These are phyloP conservation scores for Plenodomus lindquistii DNA, from an alignment of 2,329 filamentous ascomycete species.

Conservation along the genomic window DNA sequence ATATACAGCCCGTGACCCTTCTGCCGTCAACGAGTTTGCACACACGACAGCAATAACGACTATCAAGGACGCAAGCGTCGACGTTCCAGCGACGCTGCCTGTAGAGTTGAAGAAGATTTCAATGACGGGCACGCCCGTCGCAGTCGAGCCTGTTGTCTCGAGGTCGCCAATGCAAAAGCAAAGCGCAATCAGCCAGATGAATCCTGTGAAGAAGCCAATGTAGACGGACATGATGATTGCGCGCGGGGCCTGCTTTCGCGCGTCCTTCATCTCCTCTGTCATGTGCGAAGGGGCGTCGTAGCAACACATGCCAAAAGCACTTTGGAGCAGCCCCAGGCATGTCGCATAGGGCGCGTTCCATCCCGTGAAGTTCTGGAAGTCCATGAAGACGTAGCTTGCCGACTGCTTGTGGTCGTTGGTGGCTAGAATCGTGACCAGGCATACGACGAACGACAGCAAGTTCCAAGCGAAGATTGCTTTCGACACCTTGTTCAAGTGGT, in stretches of 20 bases:
- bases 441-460: slow-evolving; percentile 56
- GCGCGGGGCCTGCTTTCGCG: slow-evolving; percentile 54
- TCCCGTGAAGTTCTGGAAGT: slow-evolving; percentile 60
- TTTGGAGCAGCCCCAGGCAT: slow-evolving; percentile 59
- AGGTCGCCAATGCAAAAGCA: slow-evolving; percentile 51
- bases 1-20: slow-evolving; percentile 53
- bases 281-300: slow-evolving; percentile 56
- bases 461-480: slow-evolving; percentile 58
- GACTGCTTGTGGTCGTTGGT: slow-evolving; percentile 59
- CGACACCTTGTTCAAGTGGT: slow-evolving; percentile 57
- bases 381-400: slow-evolving; percentile 58
- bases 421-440: slow-evolving; percentile 57
- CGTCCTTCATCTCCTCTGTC: slow-evolving; percentile 60
- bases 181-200: slow-evolving; percentile 46
- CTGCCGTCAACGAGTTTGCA: slow-evolving; percentile 53
- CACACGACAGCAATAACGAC: slow-evolving; percentile 53
- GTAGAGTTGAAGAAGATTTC: slow-evolving; percentile 58
- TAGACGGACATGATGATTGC: slow-evolving; percentile 48
- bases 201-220: slow-evolving; percentile 47
- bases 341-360: slow-evolving; percentile 56
- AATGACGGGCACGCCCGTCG: slow-evolving; percentile 57
- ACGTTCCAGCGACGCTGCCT: slow-evolving; percentile 50
- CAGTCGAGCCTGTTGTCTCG: slow-evolving; percentile 48
- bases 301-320: slow-evolving; percentile 60
- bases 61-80: slow-evolving; percentile 53